Conservation (phyloP, 1,284 basidiomycete species). For the Cystobasidiaceae sp. region DNA sequence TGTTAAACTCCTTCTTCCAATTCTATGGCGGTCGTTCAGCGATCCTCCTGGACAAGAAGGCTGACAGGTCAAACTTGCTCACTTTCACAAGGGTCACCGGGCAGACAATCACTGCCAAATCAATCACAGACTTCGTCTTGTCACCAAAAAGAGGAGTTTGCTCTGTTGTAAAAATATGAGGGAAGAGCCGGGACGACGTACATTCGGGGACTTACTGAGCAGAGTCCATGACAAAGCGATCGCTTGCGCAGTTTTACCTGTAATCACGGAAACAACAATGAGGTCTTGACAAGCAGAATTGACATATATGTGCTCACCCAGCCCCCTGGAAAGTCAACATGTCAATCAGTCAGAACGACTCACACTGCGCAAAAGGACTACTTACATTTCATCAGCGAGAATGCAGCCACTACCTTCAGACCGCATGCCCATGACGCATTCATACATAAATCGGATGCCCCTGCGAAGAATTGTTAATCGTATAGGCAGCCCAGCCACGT, state of each 20-base stretch:
- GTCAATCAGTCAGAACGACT: neutral
- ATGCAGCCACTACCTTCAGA: slow-evolving; percentile 83
- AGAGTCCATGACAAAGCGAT: slow-evolving; percentile 83
- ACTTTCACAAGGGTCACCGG: slow-evolving; percentile 86
- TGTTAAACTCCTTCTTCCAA: slow-evolving; percentile 92
- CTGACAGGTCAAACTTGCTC: neutral
- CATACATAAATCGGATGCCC: slow-evolving; percentile 74
- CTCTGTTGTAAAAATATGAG: slow-evolving; percentile 50
- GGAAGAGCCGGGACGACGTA: neutral
- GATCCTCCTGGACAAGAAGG: neutral
- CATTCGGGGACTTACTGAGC: slow-evolving; percentile 62
- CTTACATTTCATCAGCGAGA: slow-evolving; percentile 90
- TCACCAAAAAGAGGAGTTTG: slow-evolving; percentile 73
- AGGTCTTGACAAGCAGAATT: neutral
- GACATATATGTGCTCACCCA: neutral
- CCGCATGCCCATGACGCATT: slow-evolving; percentile 88
- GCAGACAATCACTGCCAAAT: slow-evolving; percentile 79
- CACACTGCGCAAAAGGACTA: neutral
- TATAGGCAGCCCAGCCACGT: slow-evolving; percentile 53
- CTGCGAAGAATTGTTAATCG: slow-evolving; percentile 9
- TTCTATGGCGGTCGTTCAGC: slow-evolving; percentile 58
- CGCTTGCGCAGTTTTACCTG: slow-evolving; percentile 84
- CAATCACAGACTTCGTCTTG: slow-evolving; percentile 54
- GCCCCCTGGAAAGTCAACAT: neutral
- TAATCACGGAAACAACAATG: slow-evolving; percentile 53